Evolutionary conservation across 2,329 filamentous ascomycete genomes (phyloP).

Genomic region (Penicillium sp.): DNA sequence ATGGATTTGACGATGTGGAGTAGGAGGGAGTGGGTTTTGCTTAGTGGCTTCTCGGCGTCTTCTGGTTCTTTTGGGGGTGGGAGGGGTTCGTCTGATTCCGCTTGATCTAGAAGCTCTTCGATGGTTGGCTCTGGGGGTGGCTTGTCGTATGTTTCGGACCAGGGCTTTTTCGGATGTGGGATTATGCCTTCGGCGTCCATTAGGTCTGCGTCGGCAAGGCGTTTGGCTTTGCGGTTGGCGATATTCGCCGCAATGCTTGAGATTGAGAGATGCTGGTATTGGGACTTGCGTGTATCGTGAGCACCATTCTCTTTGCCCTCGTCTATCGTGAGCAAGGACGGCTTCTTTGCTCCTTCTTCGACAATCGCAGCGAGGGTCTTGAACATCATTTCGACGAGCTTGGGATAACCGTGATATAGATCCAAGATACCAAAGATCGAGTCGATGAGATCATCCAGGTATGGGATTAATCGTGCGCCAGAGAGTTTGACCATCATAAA

Average conservation of each 20-base stretch:
- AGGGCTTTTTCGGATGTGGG: conserved; percentile 34
- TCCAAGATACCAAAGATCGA: conserved; percentile 92
- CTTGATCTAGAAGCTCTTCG: conserved; percentile 34
- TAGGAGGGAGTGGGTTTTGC: conserved; percentile 75
- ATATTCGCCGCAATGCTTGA: conserved; percentile 36
- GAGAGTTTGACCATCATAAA: conserved; percentile 91
- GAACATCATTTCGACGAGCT: conserved; percentile 81
- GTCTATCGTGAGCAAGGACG: conserved; percentile 47
- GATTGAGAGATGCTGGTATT: conserved; percentile 31
- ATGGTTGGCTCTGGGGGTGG: conserved; percentile 26
- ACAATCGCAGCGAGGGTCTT: conserved; percentile 77
- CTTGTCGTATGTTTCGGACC: conserved; percentile 30
- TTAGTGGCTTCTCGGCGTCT: conserved; percentile 58
- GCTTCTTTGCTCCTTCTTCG: conserved; percentile 67
- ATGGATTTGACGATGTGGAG: conserved; percentile 77
- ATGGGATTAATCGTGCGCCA: conserved; percentile 75
- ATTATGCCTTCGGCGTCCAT: conserved; percentile 23
- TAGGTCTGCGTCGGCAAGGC: conserved; percentile 22
- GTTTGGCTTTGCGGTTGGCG: conserved; percentile 32
- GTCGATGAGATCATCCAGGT: conserved; percentile 83
- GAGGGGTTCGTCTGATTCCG: conserved; percentile 35
- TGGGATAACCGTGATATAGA: conserved; percentile 87
- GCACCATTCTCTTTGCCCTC: conserved; percentile 24
- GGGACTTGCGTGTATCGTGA: conserved; percentile 30
- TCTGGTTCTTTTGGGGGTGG: conserved; percentile 47